phyloP scores from a whole-genome alignment of 176 grass and related monocot genomes.

The Microstegium vimineum region DNA sequence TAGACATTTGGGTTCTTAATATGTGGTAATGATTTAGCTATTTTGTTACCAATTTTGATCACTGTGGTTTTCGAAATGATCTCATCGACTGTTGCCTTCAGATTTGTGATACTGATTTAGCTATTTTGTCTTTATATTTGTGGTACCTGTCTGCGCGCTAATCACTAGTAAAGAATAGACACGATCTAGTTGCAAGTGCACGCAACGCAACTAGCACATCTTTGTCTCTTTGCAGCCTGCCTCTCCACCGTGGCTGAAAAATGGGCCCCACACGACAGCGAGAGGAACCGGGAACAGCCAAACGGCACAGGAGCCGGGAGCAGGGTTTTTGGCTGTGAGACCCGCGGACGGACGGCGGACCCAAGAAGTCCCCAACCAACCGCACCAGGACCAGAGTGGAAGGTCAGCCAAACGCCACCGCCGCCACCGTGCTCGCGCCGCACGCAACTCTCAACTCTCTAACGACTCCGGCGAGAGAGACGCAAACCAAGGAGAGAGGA shows the following conservation, averaged over 20 bases:
- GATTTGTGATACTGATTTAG: too few relatives aligned
- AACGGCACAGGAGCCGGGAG: constrained; percentile 3
- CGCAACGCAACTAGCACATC: background rate
- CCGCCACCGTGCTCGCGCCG: constrained; percentile 37
- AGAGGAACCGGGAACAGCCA: background rate
- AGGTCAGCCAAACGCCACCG: constrained; percentile 22
- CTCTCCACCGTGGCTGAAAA: background rate
- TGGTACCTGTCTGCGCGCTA: too few relatives aligned
- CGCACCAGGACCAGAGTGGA: background rate
- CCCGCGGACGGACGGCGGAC: background rate
- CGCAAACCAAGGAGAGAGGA: background rate
- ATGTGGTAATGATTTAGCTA: too few relatives aligned
- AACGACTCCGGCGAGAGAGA: background rate
- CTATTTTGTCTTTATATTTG: too few relatives aligned
- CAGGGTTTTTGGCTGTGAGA: constrained; percentile 40
- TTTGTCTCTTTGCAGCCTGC: background rate
- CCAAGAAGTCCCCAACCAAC: background rate
- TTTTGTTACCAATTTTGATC: too few relatives aligned
- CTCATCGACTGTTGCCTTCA: too few relatives aligned
- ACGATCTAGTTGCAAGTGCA: background rate
- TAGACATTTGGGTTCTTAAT: too few relatives aligned
- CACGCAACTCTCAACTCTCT: constrained; percentile 1
- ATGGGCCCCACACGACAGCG: background rate
- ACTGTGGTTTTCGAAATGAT: too few relatives aligned
- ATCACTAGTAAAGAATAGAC: background rate